Evolutionary conservation across 352 stramenopile species (phyloP), one percentile per base, ranked within the genome.

Genomic region (Halophytophthora batemanensis): DNA sequence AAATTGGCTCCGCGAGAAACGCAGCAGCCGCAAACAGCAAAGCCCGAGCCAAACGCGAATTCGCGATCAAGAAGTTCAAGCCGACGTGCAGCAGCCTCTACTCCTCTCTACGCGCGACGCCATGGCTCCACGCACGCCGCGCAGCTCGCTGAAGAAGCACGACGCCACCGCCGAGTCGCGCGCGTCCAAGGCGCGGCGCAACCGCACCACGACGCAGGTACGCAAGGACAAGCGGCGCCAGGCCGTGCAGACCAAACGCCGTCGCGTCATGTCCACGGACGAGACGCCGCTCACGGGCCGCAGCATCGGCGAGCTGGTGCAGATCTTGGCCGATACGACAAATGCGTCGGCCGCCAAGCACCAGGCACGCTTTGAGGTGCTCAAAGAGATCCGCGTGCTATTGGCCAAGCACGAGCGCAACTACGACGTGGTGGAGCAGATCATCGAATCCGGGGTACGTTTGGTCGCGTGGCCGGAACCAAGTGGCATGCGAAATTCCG

Each of bases 71-170:
- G 3, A 14, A 38, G 33, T 13, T 14, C 15, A 14, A 31, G 8
- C 4, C 25, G 4, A 31, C 25, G 4, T 31, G 25, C 25, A 10
- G 25, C 25, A 31, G 25, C 25, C 25, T 31, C 25, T 31, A 31
- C 25, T 4, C 25, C 25, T 31, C 25, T 31, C 25, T 8, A 31
- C 3, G 33, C 33, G 11, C 33, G 6, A 17, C 8, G 11, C 18
- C 17, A 71, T 71, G 62, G 25, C 62, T 19, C 58, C 58, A 17
- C 52, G 58, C 19, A 84, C 76, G 42, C 73, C 78, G 15, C 78
- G 75, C 54, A 81, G 67, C 46, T 90, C 79, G 59, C 79, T 90
- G 49, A 87, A 87, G 71, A 87, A 90, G 64, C 79, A 90, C 68
- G 74, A 90, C 57, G 64, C 66, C 2, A 50, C 72, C 15, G 70